Base-by-base conservation (phyloP, 192 early-diverging fungal genomes). In the Phlyctochytrium bullatum region DNA sequence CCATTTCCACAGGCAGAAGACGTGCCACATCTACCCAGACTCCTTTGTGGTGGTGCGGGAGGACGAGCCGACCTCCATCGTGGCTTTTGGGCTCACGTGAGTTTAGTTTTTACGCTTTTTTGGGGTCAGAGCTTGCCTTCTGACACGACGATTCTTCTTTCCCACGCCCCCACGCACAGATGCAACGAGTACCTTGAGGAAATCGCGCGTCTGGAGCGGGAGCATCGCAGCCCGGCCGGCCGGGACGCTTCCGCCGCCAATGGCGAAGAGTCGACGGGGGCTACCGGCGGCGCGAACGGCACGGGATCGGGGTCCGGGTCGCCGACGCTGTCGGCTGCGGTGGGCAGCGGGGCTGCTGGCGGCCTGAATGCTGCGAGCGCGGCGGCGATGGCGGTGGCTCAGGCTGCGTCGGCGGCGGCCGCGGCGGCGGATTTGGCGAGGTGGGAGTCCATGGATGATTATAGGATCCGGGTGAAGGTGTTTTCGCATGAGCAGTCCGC, bases 31-130 rank as follows among this genome's bases (percentile, higher is more conserved):
- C 3, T 78, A 61, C 53, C 72, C 73, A 2, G 73, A 69, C 23
- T 73, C 72, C 10, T 64, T 65, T 30, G 78, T 82, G 17, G 63
- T 80, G 50, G 71, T 82, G 28, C 65, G 76, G 27, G 80, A 82
- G 47, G 73, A 81, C 28, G 80, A 82, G 57, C 80, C 78, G 2
- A 79, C 69, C 29, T 82, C 80, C 3, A 78, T 82, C n/a, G 75
- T 82, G 68, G 80, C 80, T 29, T 82, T 80, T 58, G 69, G 69
- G 20, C 64, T 82, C 14, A 73, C 61, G 61, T 73, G 69, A 20
- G 40, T 23, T 23, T n/a, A n/a, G n/a, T n/a, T n/a, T n/a, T n/a
- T n/a, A n/a, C n/a, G n/a, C n/a, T n/a, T n/a, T n/a, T n/a, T n/a
- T n/a, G n/a, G n/a, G n/a, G n/a, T n/a, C n/a, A n/a, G n/a, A n/a